These are phyloP conservation scores for Gardenia jasminoides DNA, from an alignment of 257 asterid species.

Conservation along the genomic window DNA sequence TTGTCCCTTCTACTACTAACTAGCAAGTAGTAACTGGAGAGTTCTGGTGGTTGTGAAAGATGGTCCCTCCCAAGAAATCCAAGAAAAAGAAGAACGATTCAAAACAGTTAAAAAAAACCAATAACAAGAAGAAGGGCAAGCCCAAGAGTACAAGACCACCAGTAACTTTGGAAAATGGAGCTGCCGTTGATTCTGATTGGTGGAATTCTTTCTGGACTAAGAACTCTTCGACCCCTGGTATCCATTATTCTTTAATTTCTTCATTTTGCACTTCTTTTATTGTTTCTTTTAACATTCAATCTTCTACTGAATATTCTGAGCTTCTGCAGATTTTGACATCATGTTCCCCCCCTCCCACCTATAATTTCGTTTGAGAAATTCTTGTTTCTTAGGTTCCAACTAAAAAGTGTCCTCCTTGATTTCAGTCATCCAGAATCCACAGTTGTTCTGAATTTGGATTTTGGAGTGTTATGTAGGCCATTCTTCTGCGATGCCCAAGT, in stretches of 20 bases:
- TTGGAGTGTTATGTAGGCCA: not conserved
- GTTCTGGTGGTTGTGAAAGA: constrained; percentile 1
- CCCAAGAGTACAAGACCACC: constrained; percentile 16
- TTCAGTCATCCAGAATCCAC: not conserved
- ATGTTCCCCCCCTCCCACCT: too few relatives aligned
- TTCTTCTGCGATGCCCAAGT: not conserved
- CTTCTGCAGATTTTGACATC: too few relatives aligned
- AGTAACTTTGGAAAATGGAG: constrained; percentile 52
- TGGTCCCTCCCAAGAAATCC: constrained; percentile 77
- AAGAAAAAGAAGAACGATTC: constrained; percentile 53
- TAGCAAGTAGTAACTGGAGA: too few relatives aligned
- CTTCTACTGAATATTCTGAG: too few relatives aligned
- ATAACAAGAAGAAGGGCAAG: constrained; percentile 37
- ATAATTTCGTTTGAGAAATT: not conserved
- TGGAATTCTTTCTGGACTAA: constrained; percentile 85
- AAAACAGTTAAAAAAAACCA: constrained; percentile 57
- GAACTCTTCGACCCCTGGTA: constrained; percentile 60
- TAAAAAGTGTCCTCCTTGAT: not conserved
- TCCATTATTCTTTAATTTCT: constrained; percentile 8
- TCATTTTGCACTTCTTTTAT: too few relatives aligned
- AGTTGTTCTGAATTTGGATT: not conserved
- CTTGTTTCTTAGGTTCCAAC: not conserved
- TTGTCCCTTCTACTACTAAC: too few relatives aligned
- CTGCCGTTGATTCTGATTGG: constrained; percentile 75
- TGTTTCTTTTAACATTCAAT: too few relatives aligned